phyloP scores from a whole-genome alignment of 148 eudicot species.

The Rhododendron henanense region DNA sequence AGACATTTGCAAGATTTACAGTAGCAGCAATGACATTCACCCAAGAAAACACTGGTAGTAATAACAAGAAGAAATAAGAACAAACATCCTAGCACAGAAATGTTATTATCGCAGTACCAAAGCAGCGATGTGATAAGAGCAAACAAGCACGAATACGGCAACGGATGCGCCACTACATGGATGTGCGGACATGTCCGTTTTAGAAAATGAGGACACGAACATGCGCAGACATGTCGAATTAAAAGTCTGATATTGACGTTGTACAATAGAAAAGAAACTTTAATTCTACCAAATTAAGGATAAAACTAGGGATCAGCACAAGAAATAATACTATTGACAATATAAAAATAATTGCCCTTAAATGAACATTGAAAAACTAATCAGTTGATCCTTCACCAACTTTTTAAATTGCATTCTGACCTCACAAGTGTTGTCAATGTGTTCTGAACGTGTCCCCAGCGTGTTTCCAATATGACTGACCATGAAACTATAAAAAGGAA shows the following conservation, averaged over 20 bases:
- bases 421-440: background rate
- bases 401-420: background rate
- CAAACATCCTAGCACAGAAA: background rate
- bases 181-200: background rate
- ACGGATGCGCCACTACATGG: background rate
- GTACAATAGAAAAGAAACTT: background rate
- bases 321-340: too few species aligned
- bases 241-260: background rate
- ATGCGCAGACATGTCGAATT: background rate
- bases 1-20: background rate
- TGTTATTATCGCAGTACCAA: background rate
- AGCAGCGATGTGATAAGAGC: background rate
- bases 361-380: background rate
- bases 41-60: background rate
- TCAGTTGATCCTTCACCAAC: background rate
- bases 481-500: background rate
- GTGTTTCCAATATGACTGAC: background rate
- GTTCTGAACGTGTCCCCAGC: background rate
- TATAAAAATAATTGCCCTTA: background rate
- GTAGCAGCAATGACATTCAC: background rate
- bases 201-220: background rate
- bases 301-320: background rate
- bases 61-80: background rate
- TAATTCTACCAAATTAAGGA: background rate
- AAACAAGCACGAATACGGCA: background rate